These are phyloP conservation scores for Rhamnella rubrinervis DNA, from an alignment of 331 rosid genomes.

Conservation along the genomic window DNA sequence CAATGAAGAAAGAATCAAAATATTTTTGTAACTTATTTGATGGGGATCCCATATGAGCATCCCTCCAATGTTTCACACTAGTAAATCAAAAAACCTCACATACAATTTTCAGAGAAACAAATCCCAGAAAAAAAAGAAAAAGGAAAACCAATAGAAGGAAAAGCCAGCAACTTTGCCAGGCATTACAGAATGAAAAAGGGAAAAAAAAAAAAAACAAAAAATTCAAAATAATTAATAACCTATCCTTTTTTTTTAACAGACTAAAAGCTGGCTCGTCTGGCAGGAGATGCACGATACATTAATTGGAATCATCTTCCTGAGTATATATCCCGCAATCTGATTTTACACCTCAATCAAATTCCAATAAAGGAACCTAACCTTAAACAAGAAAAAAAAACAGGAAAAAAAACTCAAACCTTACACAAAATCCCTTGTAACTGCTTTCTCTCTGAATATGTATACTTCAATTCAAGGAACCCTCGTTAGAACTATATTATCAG, in stretches of 20 bases:
- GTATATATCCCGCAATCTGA: constrained; percentile 78
- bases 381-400: constrained; percentile 19
- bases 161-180: constrained; percentile 53
- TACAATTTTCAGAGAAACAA: constrained; percentile 43
- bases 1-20: constrained; percentile 32
- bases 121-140: constrained; percentile 32
- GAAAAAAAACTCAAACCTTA: constrained; percentile 60
- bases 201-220: constrained; percentile 14
- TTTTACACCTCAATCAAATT: constrained; percentile 88
- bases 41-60: constrained; percentile 50
- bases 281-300: constrained; percentile 53
- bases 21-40: constrained; percentile 48
- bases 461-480: constrained; percentile 61
- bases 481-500: constrained; percentile 70
- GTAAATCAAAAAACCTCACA: constrained; percentile 55
- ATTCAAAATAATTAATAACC: constrained; percentile 35
- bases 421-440: constrained; percentile 68
- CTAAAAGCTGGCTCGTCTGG: constrained; percentile 43
- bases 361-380: constrained; percentile 53
- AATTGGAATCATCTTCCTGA: constrained; percentile 58
- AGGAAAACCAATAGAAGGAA: constrained; percentile 33
- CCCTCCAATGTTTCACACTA: constrained; percentile 42
- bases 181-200: constrained; percentile 46
- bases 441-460: constrained; percentile 54
- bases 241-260: constrained; percentile 39